Evolutionary conservation across 352 stramenopile species (phyloP), one percentile per base, ranked within the genome.

Genomic region (Phytophthora kernoviae): DNA sequence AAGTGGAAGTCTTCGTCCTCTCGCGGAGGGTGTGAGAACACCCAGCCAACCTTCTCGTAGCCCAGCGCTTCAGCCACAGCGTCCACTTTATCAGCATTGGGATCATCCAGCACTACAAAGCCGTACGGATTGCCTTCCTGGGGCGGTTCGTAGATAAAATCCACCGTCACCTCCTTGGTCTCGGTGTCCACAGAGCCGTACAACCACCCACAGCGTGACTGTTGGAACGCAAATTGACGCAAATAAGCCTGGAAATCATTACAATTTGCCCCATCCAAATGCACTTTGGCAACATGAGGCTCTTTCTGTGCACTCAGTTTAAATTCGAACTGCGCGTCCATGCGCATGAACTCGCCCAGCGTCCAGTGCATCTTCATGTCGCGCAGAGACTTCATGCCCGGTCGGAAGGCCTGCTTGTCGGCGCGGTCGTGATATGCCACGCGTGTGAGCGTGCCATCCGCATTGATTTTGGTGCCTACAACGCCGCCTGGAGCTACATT

Each of bases 291-390:
- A 43, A 90, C 85, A 20, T 97, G 85, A 17, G 88, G 79, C 30
- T 81, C 75, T 67, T 98, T 96, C 70, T 98, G 94, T 40, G 90
- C 81, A 59, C 96, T 94, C 52, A 99, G 94, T 77, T 98, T 98
- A 81, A 98, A 99, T 54, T 97, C 93, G 68, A 98, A 99, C 64
- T 98, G 84, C 27, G 94, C 84, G 70, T 99, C 96, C 92, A 99
- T 98, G 48, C 89, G 93, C 62, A 97, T 96, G 75, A 99, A 99
- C 78, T 99, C 96, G 44, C 84, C 83, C 9, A 99, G 73, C 32
- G 96, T 99, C 97, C 97, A 99, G 62, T 98, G 80, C 96, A 99
- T 99, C 79, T 99, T 99, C 87, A 99, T 99, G 69, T 98, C 94
- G 2, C 96, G 81, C 43, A 99, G 73, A 27, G 96, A 76, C 69